Evolutionary conservation across 2,329 filamentous ascomycete genomes (phyloP).

Genomic region (Monosporascus ibericus): DNA sequence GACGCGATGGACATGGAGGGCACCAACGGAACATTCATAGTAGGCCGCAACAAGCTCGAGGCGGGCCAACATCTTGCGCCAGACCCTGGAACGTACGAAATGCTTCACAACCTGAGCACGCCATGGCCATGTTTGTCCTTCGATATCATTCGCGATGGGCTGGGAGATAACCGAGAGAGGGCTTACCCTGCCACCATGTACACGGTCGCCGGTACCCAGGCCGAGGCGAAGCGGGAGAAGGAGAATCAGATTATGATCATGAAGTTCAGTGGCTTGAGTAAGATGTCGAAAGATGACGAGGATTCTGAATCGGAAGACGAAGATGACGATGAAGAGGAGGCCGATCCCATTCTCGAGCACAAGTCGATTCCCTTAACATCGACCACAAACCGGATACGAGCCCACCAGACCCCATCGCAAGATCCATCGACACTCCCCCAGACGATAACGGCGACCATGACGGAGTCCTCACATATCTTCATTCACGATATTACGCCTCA

Average conservation of each 20-base stretch:
- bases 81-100: slow-evolving; percentile 91
- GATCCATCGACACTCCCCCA: slow-evolving; percentile 67
- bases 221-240: slow-evolving; percentile 63
- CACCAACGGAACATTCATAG: slow-evolving; percentile 78
- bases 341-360: slow-evolving; percentile 90
- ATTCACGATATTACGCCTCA: slow-evolving; percentile 94
- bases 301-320: slow-evolving; percentile 64
- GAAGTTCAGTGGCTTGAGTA: slow-evolving; percentile 88
- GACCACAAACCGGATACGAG: slow-evolving; percentile 89
- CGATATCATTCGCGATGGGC: slow-evolving; percentile 77
- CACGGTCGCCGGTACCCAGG: slow-evolving; percentile 90
- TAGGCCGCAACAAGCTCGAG: slow-evolving; percentile 85
- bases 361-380: slow-evolving; percentile 79
- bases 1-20: slow-evolving; percentile 84
- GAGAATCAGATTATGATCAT: slow-evolving; percentile 95
- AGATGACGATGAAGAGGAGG: slow-evolving; percentile 66
- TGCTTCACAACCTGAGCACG: slow-evolving; percentile 90
- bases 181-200: slow-evolving; percentile 96
- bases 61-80: slow-evolving; percentile 86
- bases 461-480: slow-evolving; percentile 79
- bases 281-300: slow-evolving; percentile 70
- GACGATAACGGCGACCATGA: slow-evolving; percentile 86
- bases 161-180: slow-evolving; percentile 77
- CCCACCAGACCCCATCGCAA: slow-evolving; percentile 69
- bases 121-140: slow-evolving; percentile 97